Base-by-base conservation (phyloP, 371 early-diverging fungal species). In the Actinomortierella wolfii region DNA sequence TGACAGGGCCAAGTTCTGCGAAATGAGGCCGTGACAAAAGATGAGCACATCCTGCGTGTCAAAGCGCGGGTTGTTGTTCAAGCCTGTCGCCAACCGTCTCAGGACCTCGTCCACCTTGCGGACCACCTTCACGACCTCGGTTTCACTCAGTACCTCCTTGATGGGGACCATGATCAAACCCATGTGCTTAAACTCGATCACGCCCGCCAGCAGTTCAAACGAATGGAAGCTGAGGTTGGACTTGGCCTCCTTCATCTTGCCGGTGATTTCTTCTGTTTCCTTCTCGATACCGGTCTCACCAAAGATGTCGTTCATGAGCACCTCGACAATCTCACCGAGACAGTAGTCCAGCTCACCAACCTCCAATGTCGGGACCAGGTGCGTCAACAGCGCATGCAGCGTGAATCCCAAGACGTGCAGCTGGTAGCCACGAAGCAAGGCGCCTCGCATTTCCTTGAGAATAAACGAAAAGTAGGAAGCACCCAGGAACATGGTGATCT, bases 321-420 rank as follows among this genome's bases (percentile, higher is more conserved):
- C 84, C 21, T 81, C 73, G 2, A 92, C 83, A 25, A 97, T 70
- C 8, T 80, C 81, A 29, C 79, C 80, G 7, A 94, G 68, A 53
- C 93, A 90, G 56, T 87, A 79, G 67, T 98, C 96, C n/a, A 97
- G 62, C 7, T 84, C 85, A 20, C 94, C 94, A 0, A 85, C 84
- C 21, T 83, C 68, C 26, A 88, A 48, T 1, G 78, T 82, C 9
- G 88, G 82, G 9, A 84, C 69, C 45, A 94, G 76, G 47, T 88
- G 86, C 14, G 77, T 77, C 26, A 97, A 64, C 57, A 99, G 66
- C 2, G 89, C 76, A 66, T 96, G 91, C 51, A 97, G 70, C 0
- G 97, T 96, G 78, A 87, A 97, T 9, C 93, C 93, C 15, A 98
- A 86, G 7, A 98, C 93, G 70, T 98, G 98, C 40, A 91, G 79